Evolutionary conservation across 306 rosid species (phyloP), one percentile per base, ranked within the genome.

Genomic region (Pachyrhizus erosus): DNA sequence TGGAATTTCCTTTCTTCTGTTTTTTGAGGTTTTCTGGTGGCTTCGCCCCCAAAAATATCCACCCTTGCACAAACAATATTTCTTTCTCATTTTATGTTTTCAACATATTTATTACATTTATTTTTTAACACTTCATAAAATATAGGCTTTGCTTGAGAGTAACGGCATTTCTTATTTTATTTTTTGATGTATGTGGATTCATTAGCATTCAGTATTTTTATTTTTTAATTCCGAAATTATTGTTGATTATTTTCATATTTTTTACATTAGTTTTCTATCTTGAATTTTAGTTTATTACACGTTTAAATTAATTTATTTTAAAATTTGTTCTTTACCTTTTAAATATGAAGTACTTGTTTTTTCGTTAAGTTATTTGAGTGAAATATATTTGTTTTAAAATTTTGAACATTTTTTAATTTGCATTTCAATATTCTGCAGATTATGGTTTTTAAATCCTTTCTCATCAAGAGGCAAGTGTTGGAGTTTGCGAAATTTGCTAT

Each of bases 1-100:
- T 65, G 46, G 76, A 46, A 62, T 83, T 75, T 75, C 73, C 42
- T 27, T 60, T 65, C 45, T 74, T 79, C 70, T 67, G 31, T 49
- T 21, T 73, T 76, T 66, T 21, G 34, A 70, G 34, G 9, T 48
- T 81, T 40, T 70, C 29, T 61, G 17, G 61, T 60, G 73, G 70
- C 61, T 23, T 80, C 34, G 37, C 71, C 42, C 58, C 45, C 31
- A 51, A 42, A 61, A 70, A 13, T n/a, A 62, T 62, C 40, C 17
- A 14, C 69, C 37, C 69, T 62, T 14, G 2, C 27, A 33, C 23
- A 61, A 29, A 60, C 9, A 6, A 34, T 13, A 29, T 13, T 21
- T 27, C 67, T 60, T 26, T 14, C 20, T 62, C 42, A 62, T 62
- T 29, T 13, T 62, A 26, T 26, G 42, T 62, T 62, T 9, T 29